Conservation (phyloP, 371 early-diverging fungal genomes). For the Amoeboaphelidium occidentale region DNA sequence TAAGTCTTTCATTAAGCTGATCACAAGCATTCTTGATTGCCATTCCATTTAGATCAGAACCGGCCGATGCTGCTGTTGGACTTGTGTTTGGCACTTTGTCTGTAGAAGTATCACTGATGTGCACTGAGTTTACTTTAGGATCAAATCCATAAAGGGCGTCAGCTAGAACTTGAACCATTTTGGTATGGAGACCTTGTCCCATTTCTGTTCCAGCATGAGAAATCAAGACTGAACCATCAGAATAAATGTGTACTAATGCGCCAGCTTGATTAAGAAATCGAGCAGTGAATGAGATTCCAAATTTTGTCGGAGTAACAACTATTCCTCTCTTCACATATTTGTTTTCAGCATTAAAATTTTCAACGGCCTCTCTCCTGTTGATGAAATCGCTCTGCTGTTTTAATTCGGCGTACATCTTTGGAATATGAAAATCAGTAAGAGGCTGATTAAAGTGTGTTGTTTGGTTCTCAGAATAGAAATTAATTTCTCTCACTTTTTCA, state of each 20-base stretch:
- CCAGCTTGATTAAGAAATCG: constrained; percentile 46
- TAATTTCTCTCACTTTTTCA: constrained; percentile 24
- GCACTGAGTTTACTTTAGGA: constrained; percentile 28
- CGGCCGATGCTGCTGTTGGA: constrained; percentile 42
- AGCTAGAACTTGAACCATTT: constrained; percentile 40
- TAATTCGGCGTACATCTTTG: constrained; percentile 30
- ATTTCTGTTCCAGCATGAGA: constrained; percentile 54
- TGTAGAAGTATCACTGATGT: constrained; percentile 42
- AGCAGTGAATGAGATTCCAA: constrained; percentile 37
- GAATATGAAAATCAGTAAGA: constrained; percentile 36
- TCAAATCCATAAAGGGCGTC: constrained; percentile 35
- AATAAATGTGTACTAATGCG: constrained; percentile 49
- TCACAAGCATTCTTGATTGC: constrained; percentile 43
- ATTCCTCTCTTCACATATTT: constrained; percentile 44
- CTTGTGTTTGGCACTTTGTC: constrained; percentile 39
- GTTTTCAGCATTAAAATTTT: constrained; percentile 29
- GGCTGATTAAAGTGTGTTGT: constrained; percentile 31
- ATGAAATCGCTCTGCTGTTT: constrained; percentile 16
- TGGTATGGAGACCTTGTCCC: constrained; percentile 59
- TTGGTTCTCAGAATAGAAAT: constrained; percentile 38
- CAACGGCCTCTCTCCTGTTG: constrained; percentile 18
- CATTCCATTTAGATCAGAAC: constrained; percentile 45
- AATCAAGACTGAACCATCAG: constrained; percentile 42
- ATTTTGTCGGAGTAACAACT: constrained; percentile 38
- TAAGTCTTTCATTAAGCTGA: constrained; percentile 29